Evolutionary conservation across 257 asterid species (phyloP).

Genomic region (Fraxinus quadrangulata): DNA sequence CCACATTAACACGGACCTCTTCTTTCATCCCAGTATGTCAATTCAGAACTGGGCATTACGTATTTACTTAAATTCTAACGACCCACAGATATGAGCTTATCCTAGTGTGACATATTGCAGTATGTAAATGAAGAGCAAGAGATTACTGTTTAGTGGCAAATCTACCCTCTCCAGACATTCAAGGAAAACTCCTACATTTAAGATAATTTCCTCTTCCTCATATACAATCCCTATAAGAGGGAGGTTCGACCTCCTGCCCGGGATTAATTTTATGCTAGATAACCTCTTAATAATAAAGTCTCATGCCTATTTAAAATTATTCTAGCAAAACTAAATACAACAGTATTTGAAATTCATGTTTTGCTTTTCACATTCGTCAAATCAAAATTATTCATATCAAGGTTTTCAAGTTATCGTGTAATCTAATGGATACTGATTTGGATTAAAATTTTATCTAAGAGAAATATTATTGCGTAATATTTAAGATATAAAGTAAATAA

Average conservation of each 20-base stretch:
- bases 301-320: not conserved
- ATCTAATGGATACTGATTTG: not conserved
- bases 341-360: not conserved
- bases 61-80: not conserved
- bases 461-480: no score
- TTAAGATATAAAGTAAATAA: no score
- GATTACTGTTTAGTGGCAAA: not conserved
- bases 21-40: not conserved
- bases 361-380: conserved; percentile 1
- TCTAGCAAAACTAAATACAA: not conserved
- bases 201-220: not conserved
- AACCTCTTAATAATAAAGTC: not conserved
- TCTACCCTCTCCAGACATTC: not conserved
- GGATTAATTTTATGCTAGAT: not conserved
- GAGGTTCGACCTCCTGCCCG: not conserved
- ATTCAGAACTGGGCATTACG: not conserved
- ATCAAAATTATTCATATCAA: not conserved
- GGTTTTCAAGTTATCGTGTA: not conserved
- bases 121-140: not conserved
- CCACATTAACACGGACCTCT: not conserved
- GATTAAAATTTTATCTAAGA: not conserved
- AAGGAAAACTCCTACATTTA: not conserved
- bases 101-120: not conserved
- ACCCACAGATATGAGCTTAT: not conserved
- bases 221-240: not conserved